phyloP scores from a whole-genome alignment of 139 green algal genomes.

The Spirogloea muscicola region DNA sequence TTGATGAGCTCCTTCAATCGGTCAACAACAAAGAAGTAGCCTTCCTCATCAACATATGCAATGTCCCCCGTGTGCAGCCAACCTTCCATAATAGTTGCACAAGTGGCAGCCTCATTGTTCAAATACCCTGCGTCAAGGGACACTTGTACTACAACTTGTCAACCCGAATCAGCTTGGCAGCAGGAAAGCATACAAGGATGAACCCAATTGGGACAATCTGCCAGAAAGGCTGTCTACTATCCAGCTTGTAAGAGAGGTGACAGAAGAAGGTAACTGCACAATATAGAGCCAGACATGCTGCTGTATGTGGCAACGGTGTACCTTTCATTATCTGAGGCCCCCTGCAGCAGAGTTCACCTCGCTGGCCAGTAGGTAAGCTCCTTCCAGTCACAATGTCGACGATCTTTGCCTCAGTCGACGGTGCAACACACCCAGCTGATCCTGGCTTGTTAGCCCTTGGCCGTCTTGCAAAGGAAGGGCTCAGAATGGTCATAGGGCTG shows the following conservation, averaged over 20 bases:
- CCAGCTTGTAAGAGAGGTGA: no score
- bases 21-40: conserved; percentile 37
- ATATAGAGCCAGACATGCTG: no score
- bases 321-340: conserved; percentile 52
- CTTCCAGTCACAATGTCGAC: conserved; percentile 31
- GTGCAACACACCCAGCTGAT: conserved; percentile 9
- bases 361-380: conserved; percentile 11
- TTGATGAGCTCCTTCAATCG: conserved; percentile 46
- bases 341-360: conserved; percentile 51
- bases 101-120: conserved; percentile 45
- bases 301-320: no score
- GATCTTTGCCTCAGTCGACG: conserved; percentile 43
- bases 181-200: no score
- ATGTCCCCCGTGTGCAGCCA: conserved; percentile 56
- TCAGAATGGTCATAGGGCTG: not conserved
- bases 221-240: no score
- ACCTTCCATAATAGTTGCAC: conserved; percentile 35
- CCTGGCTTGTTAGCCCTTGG: conserved; percentile 12
- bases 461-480: conserved; percentile 4
- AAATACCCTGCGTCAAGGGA: conserved; percentile 47
- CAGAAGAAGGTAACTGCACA: no score
- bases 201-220: no score
- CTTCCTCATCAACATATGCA: not conserved
- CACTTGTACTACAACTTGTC: no score
- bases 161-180: no score